Base-by-base conservation (phyloP, 2,329 filamentous ascomycete species). In the Botryosphaeria dothidea region DNA sequence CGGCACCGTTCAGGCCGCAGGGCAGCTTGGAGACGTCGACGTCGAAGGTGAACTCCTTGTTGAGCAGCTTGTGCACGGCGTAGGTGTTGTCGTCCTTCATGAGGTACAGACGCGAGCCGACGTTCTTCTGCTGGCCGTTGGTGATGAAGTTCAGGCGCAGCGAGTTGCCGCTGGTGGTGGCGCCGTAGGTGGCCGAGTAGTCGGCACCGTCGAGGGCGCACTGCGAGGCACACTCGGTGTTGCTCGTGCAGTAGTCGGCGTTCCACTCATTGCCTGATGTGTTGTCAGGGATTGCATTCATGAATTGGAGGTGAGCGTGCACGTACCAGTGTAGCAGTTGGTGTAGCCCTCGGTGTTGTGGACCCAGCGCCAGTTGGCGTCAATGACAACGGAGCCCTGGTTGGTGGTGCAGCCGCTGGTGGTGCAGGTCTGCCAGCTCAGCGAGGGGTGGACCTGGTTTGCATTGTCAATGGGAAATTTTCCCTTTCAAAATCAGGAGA, bases 281-380 rank as follows among this genome's bases (percentile, higher is more conserved):
- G 4, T 17, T 41, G 38, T 41, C 76, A 41, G 15, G 4, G 31
- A 34, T 6, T 11, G 7, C 7, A 11, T 11, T 6, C 7, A 11
- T 34, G 31, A 1, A 34, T 34, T 6, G 31, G 13, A 34, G 31
- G 31, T n/a, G n/a, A n/a, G 31, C 2, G 31, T 11, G 13, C 7
- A 34, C 38, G 5, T 41, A 41, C 38, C 56, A 3, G 74, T 76
- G 67, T 79, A 78, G 72, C 77, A 78, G 67, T 88, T 88, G 69
- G 79, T 83, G 38, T 62, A 70, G 67, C 71, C 69, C 17, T 56
- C 66, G 64, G 68, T 71, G 31, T 65, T 66, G 65, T 87, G 84
- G 58, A 85, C 73, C 85, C 85, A 87, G 62, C 85, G 81, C 84
- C 84, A 87, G 77, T 86, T 87, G 67, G 83, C 70, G 70, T 87